Evolutionary conservation across 768 basidiomycete genomes (phyloP).

Genomic region (Xanthoconium purpureum): DNA sequence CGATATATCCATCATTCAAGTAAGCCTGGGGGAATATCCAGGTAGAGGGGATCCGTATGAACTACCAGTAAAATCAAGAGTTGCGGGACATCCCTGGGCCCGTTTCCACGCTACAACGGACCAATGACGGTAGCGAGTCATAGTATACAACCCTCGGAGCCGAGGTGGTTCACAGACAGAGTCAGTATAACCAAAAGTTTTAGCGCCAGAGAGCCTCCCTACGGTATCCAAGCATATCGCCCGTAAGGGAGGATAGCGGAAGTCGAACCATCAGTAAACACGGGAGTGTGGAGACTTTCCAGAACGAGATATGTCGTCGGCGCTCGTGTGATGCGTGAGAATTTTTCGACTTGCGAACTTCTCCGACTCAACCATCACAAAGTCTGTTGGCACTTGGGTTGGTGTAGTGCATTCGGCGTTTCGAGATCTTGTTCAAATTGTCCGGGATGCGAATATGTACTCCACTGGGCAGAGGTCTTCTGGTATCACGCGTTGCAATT

Average conservation of each 20-base stretch:
- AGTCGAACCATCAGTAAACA: background rate
- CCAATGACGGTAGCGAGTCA: background rate
- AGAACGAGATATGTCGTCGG: slow-evolving; percentile 23
- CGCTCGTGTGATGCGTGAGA: slow-evolving; percentile 3
- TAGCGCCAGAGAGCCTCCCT: too few species aligned
- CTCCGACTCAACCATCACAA: too few species aligned
- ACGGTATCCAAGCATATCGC: too few species aligned
- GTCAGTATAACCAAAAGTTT: too few species aligned
- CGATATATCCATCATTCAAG: background rate
- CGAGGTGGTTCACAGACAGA: background rate
- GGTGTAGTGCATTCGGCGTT: too few species aligned
- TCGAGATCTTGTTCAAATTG: too few species aligned
- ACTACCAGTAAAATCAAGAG: too few species aligned
- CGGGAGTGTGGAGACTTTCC: slow-evolving; percentile 13
- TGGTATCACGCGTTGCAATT: background rate
- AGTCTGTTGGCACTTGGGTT: too few species aligned
- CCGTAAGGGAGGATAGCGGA: background rate
- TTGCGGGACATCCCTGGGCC: too few species aligned
- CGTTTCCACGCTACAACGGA: background rate
- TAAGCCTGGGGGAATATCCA: background rate
- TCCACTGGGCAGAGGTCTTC: background rate
- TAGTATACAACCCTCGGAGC: background rate
- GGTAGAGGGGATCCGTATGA: background rate
- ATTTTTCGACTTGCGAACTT: background rate
- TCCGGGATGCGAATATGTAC: background rate